Percentiles rank a stretch among this genome's conserved stretches.
phyloP scores from a whole-genome alignment of 2,329 filamentous ascomycete genomes.

The Geosmithia putterillii region DNA sequence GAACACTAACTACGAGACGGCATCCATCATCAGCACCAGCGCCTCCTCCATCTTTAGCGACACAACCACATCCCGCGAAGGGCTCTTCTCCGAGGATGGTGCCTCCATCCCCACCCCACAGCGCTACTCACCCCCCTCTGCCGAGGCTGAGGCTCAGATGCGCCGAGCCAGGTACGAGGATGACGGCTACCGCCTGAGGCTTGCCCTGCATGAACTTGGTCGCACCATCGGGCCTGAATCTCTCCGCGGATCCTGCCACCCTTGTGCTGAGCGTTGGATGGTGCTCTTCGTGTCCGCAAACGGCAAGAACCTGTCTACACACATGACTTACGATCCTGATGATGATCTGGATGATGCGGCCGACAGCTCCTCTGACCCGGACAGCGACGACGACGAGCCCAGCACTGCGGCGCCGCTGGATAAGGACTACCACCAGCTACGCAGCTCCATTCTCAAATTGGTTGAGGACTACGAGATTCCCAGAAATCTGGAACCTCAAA shows the following conservation, averaged over 20 bases:
- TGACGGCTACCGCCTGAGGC: slow-evolving; percentile 51
- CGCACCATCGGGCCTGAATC: slow-evolving; percentile 52
- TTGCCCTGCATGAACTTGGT: slow-evolving; percentile 59
- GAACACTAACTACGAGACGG: slow-evolving; percentile 46
- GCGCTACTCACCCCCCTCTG: slow-evolving; percentile 40
- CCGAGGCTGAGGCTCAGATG: slow-evolving; percentile 29
- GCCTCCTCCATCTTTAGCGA: slow-evolving; percentile 63
- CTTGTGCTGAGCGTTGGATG: slow-evolving; percentile 73
- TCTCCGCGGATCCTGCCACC: slow-evolving; percentile 58
- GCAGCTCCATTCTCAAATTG: slow-evolving; percentile 68
- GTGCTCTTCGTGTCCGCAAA: slow-evolving; percentile 68
- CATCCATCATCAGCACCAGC: slow-evolving; percentile 61
- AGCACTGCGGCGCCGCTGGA: slow-evolving; percentile 52
- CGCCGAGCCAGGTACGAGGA: slow-evolving; percentile 44
- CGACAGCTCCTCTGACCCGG: slow-evolving; percentile 46
- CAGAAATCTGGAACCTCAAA: slow-evolving; percentile 47
- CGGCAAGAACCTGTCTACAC: slow-evolving; percentile 55
- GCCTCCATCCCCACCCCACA: slow-evolving; percentile 33
- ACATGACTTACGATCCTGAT: slow-evolving; percentile 61
- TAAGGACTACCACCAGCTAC: slow-evolving; percentile 69
- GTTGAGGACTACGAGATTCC: slow-evolving; percentile 76
- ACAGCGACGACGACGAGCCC: slow-evolving; percentile 49
- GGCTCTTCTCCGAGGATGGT: slow-evolving; percentile 47
- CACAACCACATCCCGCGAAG: slow-evolving; percentile 52
- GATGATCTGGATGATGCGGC: slow-evolving; percentile 55